Evolutionary conservation across 805 yeast genomes (phyloP), one percentile per base, ranked within the genome.

Genomic region (Kluyveromyces nonfermentans): DNA sequence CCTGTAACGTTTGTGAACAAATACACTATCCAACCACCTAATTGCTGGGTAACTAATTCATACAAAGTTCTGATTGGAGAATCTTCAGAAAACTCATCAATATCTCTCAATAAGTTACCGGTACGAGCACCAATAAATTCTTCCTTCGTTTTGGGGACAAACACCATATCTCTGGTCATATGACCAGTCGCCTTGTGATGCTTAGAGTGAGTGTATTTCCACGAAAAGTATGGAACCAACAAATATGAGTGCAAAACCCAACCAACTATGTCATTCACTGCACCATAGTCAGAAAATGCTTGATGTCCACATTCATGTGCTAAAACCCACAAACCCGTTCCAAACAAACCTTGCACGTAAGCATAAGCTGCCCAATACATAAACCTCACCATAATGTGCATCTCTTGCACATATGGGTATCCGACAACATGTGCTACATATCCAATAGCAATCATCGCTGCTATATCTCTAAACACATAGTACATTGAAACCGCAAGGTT

Each of bases 301-400:
- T 78, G 82, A 63, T 85, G 95, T 48, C 95, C 95, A 71, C 95
- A 85, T 65, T 85, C 95, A 65, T 85, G 95, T 42, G 94, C 93
- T 67, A 85, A 59, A 40, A 85, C 82, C 95, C 95, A 85, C 40
- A 81, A 43, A 38, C 95, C 95, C 25, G 88, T 80, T 46, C 80
- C 80, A 47, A 82, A 75, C 44, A 85, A 67, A 22, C 90, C 87
- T 54, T 77, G 75, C 37, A 67, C 57, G 43, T 72, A 57, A 16
- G 77, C 63, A 57, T 82, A 80, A 15, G 59, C n/a, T 14, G 33
- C 25, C 12, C 41, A 40, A 33, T 41, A 47, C 17, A 46, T 37
- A 33, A 34, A 43, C 19, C 30, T 31, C 7, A 39, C 36, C 7
- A 30, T 22, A 12, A 41, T 9, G 40, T 37, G 22, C 19, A 20